Base-by-base conservation (phyloP, 2,329 filamentous ascomycete species). In the Lecanosticta acicola region DNA sequence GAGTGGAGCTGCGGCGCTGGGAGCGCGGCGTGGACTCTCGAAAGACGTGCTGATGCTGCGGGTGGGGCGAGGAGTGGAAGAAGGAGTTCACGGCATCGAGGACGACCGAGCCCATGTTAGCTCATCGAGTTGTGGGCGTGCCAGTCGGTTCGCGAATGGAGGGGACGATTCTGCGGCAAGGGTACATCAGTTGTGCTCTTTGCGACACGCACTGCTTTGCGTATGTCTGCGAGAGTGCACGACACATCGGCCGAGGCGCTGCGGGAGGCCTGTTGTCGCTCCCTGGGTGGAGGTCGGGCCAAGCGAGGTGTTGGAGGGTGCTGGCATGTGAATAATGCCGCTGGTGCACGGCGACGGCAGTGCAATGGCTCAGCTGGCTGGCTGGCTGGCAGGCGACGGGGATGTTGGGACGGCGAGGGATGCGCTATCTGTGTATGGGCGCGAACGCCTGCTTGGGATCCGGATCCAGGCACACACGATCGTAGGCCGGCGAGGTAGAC, bases 31-130 rank as follows among this genome's bases (percentile, higher is more conserved):
- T 43, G 7, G 24, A 9, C 44, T 62, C 57, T 45, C 51, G 54
- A 43, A 58, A 60, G 18, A 39, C 38, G 39, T 37, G 53, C 52
- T 56, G 57, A 39, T 57, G 51, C 16, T 48, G 41, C 41, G 60
- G 57, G 43, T 42, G 54, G 45, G 57, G 46, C 40, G 60, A 48
- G 29, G 51, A 18, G 32, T 55, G 51, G 50, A 63, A 63, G 57
- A 82, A 75, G 70, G 87, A 82, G 68, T 85, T 78, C 70, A 82
- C 80, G 72, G 82, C 82, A 73, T 91, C 87, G 70, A 80, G 68
- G 62, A 80, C 70, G 58, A 80, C 68, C 64, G 77, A 78, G 71
- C 76, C 76, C 78, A 81, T 81, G 66, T 72, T 77, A 71, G 68
- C 68, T 56, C 58, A 54, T 56, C 46, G 51, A 53, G 41, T 26